Evolutionary conservation across 257 asterid genomes (phyloP).

Genomic region (Scutellaria galericulata): DNA sequence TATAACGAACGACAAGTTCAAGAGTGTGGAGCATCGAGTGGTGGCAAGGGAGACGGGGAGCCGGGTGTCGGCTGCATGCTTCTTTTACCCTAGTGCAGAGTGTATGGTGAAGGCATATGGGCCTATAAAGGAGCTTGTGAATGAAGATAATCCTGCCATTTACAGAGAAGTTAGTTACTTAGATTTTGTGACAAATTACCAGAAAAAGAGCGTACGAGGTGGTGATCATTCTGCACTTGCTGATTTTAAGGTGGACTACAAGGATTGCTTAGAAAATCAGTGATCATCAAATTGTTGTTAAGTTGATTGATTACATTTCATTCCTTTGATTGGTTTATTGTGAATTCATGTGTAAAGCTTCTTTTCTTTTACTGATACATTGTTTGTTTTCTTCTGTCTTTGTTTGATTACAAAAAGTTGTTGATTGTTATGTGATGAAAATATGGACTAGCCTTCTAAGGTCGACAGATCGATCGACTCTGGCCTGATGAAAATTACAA

Average conservation of each 20-base stretch:
- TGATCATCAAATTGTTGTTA: not conserved
- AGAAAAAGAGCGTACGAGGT: conserved; percentile 44
- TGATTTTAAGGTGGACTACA: conserved; percentile 41
- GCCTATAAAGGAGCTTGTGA: conserved; percentile 58
- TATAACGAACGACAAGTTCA: conserved; percentile 69
- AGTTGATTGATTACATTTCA: not conserved
- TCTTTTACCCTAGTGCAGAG: conserved; percentile 58
- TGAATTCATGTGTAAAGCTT: no score
- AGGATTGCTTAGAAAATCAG: not conserved
- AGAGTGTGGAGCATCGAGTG: conserved; percentile 79
- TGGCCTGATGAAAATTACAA: no score
- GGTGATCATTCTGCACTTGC: conserved; percentile 47
- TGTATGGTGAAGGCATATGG: conserved; percentile 49
- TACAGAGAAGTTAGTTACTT: conserved; percentile 56
- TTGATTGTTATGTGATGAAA: no score
- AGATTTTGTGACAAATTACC: conserved; percentile 55
- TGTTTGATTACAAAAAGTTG: no score
- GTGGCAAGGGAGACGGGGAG: conserved; percentile 50
- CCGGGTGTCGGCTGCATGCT: conserved; percentile 69
- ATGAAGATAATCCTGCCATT: conserved; percentile 50
- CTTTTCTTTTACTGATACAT: no score
- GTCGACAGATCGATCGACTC: no score
- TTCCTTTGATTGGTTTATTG: not conserved
- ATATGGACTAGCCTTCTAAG: no score
- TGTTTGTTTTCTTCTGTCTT: no score